These are phyloP conservation scores for Haplographium delicatum DNA, from an alignment of 495 filamentous ascomycete genomes.

Conservation along the genomic window DNA sequence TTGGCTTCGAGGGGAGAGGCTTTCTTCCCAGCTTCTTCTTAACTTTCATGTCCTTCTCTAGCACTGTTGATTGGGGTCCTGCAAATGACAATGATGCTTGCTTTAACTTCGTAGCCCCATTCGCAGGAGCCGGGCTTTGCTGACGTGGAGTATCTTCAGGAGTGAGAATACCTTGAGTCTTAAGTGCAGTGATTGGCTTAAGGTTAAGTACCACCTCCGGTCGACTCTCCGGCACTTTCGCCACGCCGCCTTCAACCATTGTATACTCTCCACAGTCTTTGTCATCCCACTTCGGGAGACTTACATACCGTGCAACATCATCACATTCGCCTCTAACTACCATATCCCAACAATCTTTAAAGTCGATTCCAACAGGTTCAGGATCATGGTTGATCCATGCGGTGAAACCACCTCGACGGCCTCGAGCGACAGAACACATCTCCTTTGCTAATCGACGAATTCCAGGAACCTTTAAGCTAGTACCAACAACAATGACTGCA, in stretches of 20 bases:
- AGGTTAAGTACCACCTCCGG: slow-evolving; percentile 27
- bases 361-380: slow-evolving; percentile 72
- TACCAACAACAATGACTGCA: slow-evolving; percentile 89
- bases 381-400: slow-evolving; percentile 92
- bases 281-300: slow-evolving; percentile 74
- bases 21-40: slow-evolving; percentile 23
- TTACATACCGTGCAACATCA: slow-evolving; percentile 70
- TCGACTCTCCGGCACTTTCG: slow-evolving; percentile 20
- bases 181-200: slow-evolving; percentile 17
- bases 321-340: slow-evolving; percentile 85
- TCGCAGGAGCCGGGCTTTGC: slow-evolving; percentile 39
- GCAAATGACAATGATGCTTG: slow-evolving; percentile 23
- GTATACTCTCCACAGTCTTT: slow-evolving; percentile 39
- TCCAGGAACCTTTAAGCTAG: slow-evolving; percentile 90
- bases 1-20: slow-evolving; percentile 16
- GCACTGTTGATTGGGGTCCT: slow-evolving; percentile 24
- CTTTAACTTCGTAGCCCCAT: slow-evolving; percentile 19
- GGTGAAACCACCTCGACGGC: slow-evolving; percentile 79
- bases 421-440: slow-evolving; percentile 75
- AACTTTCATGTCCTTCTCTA: slow-evolving; percentile 8
- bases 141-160: slow-evolving; percentile 54
- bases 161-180: slow-evolving; percentile 52
- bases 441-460: slow-evolving; percentile 84
- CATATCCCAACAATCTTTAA: slow-evolving; percentile 88
- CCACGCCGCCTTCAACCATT: slow-evolving; percentile 31